Conservation (phyloP, 306 rosid species). For the Carpinus viminea region DNA sequence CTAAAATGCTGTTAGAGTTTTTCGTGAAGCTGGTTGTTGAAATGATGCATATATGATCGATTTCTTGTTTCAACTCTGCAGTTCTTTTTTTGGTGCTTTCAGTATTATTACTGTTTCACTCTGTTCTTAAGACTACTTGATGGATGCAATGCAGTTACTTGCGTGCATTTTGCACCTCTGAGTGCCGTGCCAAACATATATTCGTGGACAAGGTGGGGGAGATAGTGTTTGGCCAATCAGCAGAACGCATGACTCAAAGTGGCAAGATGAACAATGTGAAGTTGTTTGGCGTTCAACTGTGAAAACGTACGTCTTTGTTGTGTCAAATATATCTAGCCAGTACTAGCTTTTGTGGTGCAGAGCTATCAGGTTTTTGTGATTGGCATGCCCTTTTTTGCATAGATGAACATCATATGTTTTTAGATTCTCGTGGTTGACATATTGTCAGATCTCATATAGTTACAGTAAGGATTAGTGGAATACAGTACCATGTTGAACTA, state of each 20-base stretch:
- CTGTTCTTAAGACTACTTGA: not conserved
- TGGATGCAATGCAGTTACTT: constrained; percentile 26
- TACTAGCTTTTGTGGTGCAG: constrained; percentile 1
- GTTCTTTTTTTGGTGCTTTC: not conserved
- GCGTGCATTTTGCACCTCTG: constrained; percentile 27
- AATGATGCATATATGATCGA: not conserved
- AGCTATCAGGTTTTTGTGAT: constrained; percentile 28
- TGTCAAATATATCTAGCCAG: not conserved
- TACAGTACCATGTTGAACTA: not conserved
- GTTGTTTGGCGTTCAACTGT: not conserved
- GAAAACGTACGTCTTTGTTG: not conserved
- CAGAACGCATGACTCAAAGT: not conserved
- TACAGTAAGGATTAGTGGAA: not conserved
- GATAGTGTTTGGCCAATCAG: not conserved
- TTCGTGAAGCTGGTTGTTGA: not conserved
- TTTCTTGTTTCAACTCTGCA: not conserved
- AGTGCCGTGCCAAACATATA: constrained; percentile 28
- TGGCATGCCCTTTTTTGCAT: constrained; percentile 7
- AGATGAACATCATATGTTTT: not conserved
- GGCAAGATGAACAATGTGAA: not conserved
- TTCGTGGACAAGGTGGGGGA: not conserved
- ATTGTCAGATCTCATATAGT: not conserved
- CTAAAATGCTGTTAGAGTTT: not conserved
- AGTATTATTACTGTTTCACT: not conserved
- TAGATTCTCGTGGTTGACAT: not conserved